Base-by-base conservation (phyloP, 2,329 filamentous ascomycete genomes). In the Aureobasidium melanogenum region DNA sequence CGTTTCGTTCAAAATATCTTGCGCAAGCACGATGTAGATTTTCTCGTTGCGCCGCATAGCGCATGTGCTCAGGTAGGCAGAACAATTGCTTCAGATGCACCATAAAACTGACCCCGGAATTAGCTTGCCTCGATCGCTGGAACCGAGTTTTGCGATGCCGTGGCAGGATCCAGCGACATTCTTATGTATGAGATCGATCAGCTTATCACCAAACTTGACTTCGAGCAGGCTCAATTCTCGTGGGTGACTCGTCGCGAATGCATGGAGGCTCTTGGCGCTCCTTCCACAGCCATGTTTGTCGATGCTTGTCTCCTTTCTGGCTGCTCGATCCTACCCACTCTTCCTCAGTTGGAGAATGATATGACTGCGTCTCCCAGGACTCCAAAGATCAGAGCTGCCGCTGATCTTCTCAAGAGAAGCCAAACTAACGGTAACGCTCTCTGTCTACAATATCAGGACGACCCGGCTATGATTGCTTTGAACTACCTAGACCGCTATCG, bases 401-500 rank as follows among this genome's bases (percentile, higher is more conserved):
- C 93, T 61, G 89, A 89, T 66, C 81, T 96, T 71, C 82, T 97
- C 66, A 85, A 86, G 66, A 77, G 75, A 43, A 75, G 74, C 76
- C 88, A 68, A 73, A 85, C 71, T 78, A 91, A 84, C 44, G 88
- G 95, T 14, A 83, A 87, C 15, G 82, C 82, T 12, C 84, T 91
- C 3, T 95, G 91, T 70, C 81, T 85, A 58, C 60, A 67, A 26
- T 92, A 90, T 70, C 87, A 88, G 69, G 91, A 97, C 62, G 86
- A 95, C 55, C 79, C 91, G 12, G 83, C 88, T 66, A 79, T 84
- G 54, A 83, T 86, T 67, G 85, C 89, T 44, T 78, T 87, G 17
- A 82, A 88, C 56, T 99, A 96, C 80, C 79, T 90, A 34, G 88
- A 93, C 71, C 89, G 88, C 69, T 99, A 91, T 72, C 88, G 88